These are phyloP conservation scores for Fusarium tjaetaba DNA, from an alignment of 2,329 filamentous ascomycete genomes.

Conservation along the genomic window DNA sequence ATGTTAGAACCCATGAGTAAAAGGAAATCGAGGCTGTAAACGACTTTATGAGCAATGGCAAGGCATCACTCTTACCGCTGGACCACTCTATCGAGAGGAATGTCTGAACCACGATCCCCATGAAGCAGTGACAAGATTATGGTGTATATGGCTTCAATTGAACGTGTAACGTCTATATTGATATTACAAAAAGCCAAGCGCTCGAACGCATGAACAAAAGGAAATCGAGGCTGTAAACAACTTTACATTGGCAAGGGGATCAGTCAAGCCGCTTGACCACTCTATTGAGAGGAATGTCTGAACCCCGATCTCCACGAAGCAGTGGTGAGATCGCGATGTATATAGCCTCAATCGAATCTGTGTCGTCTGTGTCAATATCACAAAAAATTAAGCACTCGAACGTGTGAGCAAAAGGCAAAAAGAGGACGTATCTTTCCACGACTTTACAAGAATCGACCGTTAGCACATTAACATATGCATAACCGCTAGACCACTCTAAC, in stretches of 20 bases:
- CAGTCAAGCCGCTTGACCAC: not conserved
- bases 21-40: not conserved
- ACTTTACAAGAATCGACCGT: not conserved
- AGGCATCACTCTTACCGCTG: rapidly evolving
- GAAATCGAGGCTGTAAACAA: not conserved
- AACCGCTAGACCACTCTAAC: not conserved
- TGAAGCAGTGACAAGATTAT: rapidly evolving
- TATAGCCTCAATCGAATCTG: not conserved
- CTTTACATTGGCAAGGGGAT: not conserved
- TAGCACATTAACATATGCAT: not conserved
- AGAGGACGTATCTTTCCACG: not conserved
- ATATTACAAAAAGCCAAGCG: not conserved
- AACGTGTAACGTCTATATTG: no score
- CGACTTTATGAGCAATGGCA: not conserved
- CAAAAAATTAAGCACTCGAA: not conserved
- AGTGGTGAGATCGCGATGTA: not conserved
- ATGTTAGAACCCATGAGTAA: not conserved
- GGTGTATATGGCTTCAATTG: not conserved
- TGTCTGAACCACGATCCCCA: not conserved
- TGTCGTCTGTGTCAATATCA: rapidly evolving
- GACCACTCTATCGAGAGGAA: not conserved
- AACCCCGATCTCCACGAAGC: not conserved
- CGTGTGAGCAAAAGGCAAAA: not conserved
- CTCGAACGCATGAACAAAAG: not conserved
- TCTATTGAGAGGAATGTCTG: not conserved